Evolutionary conservation across 1,284 basidiomycete species (phyloP), one percentile per base, ranked within the genome.

Genomic region (Vanrija humicola): DNA sequence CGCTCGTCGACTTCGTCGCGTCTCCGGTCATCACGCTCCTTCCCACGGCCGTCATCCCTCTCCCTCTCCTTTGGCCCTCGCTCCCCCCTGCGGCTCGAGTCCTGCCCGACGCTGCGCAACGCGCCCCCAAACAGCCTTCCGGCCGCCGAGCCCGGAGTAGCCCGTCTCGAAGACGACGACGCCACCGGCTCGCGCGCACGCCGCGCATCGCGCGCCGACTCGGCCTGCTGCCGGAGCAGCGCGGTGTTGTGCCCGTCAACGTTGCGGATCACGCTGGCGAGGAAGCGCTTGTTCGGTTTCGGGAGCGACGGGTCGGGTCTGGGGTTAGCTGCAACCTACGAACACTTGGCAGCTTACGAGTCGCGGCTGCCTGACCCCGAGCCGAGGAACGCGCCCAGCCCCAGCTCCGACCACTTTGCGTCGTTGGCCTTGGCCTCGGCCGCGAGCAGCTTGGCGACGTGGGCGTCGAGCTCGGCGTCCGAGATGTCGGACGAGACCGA

Each of bases 161-260:
- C 28, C 49, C 38, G 34, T 34, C 46, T 43, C 21, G 19, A 23
- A 23, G 21, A 38, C 55, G 19, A 48, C 47, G 23, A n/a, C 28
- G n/a, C 34, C 29, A 10, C 52, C 38, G 43, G 40, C 19, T 28
- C 25, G 12, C 49, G 42, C 45, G 34, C 54, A 43, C 53, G 43
- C 23, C 88, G 84, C 6, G 85, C 81, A 62, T 89, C 86, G 61
- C 86, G 80, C 0, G 88, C 88, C 28, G 86, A 85, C 18, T 82
- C 75, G 0, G 87, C 86, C 74, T 96, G 90, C 18, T 86, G 82
- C 43, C 84, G 82, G 9, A 92, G 77, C 18, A 96, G 79, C 14
- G 87, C 85, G 72, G 86, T 85, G 73, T 96, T 96, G 71, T 96
- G 93, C 54, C 92, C 90, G 68, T 93, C 91, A 3, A 93, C 94